Conservation (phyloP, 331 rosid genomes). For the Prunus yedoensis region DNA sequence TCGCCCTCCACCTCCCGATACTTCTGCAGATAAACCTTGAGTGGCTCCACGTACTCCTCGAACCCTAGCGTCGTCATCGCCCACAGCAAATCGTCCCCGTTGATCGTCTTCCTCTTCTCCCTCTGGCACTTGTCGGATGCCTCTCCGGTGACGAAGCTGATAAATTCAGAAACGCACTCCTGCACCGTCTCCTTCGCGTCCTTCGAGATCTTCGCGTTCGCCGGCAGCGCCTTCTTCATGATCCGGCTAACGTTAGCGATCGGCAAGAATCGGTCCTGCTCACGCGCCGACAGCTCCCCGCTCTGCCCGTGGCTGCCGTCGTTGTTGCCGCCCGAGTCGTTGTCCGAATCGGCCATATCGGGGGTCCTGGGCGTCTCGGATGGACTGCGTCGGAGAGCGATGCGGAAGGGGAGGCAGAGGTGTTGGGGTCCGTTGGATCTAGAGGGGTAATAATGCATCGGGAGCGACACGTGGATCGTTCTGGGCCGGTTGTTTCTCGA, state of each 20-base stretch:
- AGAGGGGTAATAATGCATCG: constrained; percentile 40
- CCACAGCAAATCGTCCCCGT: constrained; percentile 69
- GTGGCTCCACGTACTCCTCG: constrained; percentile 66
- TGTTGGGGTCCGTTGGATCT: constrained; percentile 55
- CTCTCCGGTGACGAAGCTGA: constrained; percentile 64
- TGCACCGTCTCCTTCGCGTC: constrained; percentile 70
- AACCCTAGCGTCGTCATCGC: constrained; percentile 72
- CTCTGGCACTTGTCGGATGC: constrained; percentile 77
- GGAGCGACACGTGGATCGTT: constrained; percentile 35
- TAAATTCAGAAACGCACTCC: constrained; percentile 70
- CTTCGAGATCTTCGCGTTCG: constrained; percentile 68
- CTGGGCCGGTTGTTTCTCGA: constrained; percentile 28
- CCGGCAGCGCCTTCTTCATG: constrained; percentile 74
- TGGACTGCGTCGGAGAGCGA: neutral
- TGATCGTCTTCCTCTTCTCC: constrained; percentile 71
- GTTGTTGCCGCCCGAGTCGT: constrained; percentile 63
- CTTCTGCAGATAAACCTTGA: constrained; percentile 60
- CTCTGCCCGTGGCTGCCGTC: constrained; percentile 21
- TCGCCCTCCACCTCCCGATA: constrained; percentile 70
- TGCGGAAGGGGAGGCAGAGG: constrained; percentile 4
- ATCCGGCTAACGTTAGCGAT: constrained; percentile 75
- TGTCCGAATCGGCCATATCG: constrained; percentile 70
- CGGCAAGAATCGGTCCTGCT: constrained; percentile 62
- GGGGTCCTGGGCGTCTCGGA: neutral
- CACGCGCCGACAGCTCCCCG: constrained; percentile 48